A percentile compares a stretch with the other conserved stretches of the same genome.
phyloP scores from a whole-genome alignment of 2,329 filamentous ascomycete genomes.

The Hypoxylon sp. region DNA sequence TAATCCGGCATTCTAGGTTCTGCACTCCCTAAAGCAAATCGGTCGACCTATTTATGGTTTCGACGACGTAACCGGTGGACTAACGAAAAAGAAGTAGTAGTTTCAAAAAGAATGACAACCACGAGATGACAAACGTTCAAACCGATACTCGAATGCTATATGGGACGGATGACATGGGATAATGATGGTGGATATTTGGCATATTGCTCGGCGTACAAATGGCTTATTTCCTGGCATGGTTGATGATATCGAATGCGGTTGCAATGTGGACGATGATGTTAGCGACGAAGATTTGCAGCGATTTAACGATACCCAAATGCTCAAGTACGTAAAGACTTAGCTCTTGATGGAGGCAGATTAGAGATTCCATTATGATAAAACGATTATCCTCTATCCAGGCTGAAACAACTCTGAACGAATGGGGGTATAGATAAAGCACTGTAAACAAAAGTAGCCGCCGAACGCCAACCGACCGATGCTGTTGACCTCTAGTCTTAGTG shows the following conservation, averaged over 20 bases:
- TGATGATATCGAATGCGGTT: background rate
- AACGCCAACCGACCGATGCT: conserved; percentile 26
- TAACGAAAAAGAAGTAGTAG: conserved; percentile 1
- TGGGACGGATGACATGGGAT: background rate
- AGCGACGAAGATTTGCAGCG: background rate
- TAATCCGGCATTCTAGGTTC: conserved; percentile 59
- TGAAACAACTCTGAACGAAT: conserved; percentile 31
- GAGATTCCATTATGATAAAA: conserved; percentile 9
- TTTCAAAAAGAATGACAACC: background rate
- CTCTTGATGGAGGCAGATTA: background rate
- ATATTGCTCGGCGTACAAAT: background rate
- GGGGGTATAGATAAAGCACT: conserved; percentile 38
- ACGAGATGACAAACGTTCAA: background rate
- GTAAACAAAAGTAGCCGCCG: conserved; percentile 21
- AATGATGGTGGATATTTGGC: background rate
- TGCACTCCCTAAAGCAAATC: conserved; percentile 63
- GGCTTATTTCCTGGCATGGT: background rate
- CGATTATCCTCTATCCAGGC: conserved; percentile 20
- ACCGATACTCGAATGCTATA: background rate
- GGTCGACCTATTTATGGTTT: conserved; percentile 71
- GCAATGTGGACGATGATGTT: background rate
- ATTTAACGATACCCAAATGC: conserved; percentile 25
- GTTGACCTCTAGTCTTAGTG: conserved; percentile 2
- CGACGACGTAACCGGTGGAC: conserved; percentile 54
- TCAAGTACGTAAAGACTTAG: background rate